These are phyloP conservation scores for Fusarium solani-melongenae DNA, from an alignment of 2,329 filamentous ascomycete species.

Conservation along the genomic window DNA sequence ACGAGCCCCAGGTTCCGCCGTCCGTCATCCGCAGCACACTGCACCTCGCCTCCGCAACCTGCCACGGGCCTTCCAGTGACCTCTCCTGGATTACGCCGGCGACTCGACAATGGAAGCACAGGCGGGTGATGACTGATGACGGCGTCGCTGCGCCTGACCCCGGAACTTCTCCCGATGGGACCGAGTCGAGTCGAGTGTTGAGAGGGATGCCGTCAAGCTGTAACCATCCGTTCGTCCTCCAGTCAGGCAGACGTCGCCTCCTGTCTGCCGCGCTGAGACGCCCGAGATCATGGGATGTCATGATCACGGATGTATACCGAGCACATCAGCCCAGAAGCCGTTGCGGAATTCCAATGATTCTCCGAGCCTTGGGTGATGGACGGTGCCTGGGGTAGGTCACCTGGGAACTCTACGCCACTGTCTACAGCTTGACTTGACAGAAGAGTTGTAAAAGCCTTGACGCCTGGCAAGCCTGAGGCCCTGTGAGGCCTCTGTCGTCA, in stretches of 20 bases:
- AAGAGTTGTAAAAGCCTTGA: slow-evolving; percentile 24
- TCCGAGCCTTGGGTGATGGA: slow-evolving; percentile 38
- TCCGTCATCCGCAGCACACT: slow-evolving; percentile 40
- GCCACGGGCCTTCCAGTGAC: slow-evolving; percentile 34
- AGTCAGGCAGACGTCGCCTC: slow-evolving; percentile 22
- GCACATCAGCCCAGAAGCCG: slow-evolving; percentile 38
- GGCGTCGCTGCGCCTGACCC: slow-evolving; percentile 39
- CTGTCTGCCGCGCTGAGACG: slow-evolving; percentile 26
- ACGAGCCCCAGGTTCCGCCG: slow-evolving; percentile 39
- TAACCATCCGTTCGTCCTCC: slow-evolving; percentile 18
- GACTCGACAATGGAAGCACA: slow-evolving; percentile 14
- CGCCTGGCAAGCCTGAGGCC: slow-evolving; percentile 7
- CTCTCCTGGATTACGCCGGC: slow-evolving; percentile 31
- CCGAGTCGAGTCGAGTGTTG: slow-evolving; percentile 30
- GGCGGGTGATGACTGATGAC: slow-evolving; percentile 39
- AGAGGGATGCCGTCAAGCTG: slow-evolving; percentile 2
- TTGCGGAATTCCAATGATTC: slow-evolving; percentile 19
- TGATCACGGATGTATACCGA: slow-evolving; percentile 41
- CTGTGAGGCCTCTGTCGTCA: slow-evolving; percentile 38
- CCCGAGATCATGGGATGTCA: slow-evolving; percentile 36
- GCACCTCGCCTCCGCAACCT: slow-evolving; percentile 43
- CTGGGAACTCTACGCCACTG: slow-evolving; percentile 24
- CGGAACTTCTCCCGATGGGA: slow-evolving; percentile 27
- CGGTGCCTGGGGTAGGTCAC: slow-evolving; percentile 35
- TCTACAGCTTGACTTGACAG: slow-evolving; percentile 17